Evolutionary conservation across 1,139 yeast genomes (phyloP), one percentile per base, ranked within the genome.

Genomic region (Spencermartinsiella ligniputridi): DNA sequence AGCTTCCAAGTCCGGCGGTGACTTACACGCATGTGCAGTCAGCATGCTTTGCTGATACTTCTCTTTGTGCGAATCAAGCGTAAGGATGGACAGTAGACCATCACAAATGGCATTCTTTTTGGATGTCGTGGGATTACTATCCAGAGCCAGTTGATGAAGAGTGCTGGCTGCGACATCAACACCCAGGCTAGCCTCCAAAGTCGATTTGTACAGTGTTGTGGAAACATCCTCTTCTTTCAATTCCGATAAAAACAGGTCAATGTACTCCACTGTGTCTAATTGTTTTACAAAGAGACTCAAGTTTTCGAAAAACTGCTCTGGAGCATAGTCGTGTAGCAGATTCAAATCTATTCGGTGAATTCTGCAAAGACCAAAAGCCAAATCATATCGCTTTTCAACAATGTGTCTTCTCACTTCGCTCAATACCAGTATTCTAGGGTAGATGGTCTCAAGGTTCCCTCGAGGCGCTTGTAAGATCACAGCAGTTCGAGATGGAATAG

Each of bases 401-500:
- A 94, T 87, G 55, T 75, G 75, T 40, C 76, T 71, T 54, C 98
- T 75, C 15, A 94, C 94, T 16, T 84, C 95, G 11, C 88, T 75
- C 40, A 94, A 70, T 12, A 92, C 95, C 85, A 92, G 81, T 39
- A 92, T 85, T 63, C 98, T 75, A 9, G 99, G 98, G 58, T 80
- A 83, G 25, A 94, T 84, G 0, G 97, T 89, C 64, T 94, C 99
- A 53, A 92, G 70, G 57, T 94, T 94, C 50, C 99, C 99, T 63
- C 99, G 77, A 48, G 95, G 95, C 2, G 97, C 97, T 64, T 94
- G 96, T 44, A 94, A 71, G 2, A 87, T 81, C 15, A 94, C 89
- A 0, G 94, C 78, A 47, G 89, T 81, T 48, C 79, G 84, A 0
- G 95, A 79, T 1, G 97, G 97, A 61, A 89, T 81, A 1, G 79